A percentile compares a stretch with the other conserved stretches of the same genome.
Conservation (phyloP, 345 rosid genomes). For the Laguncularia racemosa region DNA sequence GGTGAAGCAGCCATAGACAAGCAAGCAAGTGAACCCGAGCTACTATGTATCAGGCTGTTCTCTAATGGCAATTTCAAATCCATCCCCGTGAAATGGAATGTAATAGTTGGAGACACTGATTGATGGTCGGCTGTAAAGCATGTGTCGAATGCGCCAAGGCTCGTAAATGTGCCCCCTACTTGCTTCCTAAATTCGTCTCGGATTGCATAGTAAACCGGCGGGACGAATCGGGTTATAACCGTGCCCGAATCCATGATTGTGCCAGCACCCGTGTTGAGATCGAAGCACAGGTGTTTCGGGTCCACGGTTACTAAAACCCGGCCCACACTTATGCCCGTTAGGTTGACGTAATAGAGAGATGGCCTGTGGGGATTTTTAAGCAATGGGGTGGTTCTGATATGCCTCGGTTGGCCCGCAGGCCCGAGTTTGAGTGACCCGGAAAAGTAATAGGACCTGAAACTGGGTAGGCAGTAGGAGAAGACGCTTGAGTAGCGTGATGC, state of each 20-base stretch:
- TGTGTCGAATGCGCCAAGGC: constrained; percentile 78
- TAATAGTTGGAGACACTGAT: constrained; percentile 37
- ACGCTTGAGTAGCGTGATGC: constrained; percentile 57
- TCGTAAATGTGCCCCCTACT: constrained; percentile 56
- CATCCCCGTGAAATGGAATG: constrained; percentile 52
- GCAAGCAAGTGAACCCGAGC: constrained; percentile 69
- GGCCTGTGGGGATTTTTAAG: constrained; percentile 66
- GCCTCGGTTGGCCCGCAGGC: constrained; percentile 55
- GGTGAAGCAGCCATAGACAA: constrained; percentile 75
- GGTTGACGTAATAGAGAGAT: constrained; percentile 74
- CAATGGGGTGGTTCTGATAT: constrained; percentile 59
- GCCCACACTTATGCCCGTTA: constrained; percentile 77
- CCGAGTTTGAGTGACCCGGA: constrained; percentile 84
- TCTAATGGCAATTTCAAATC: constrained; percentile 61
- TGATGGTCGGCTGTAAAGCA: constrained; percentile 51
- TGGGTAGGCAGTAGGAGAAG: constrained; percentile 82
- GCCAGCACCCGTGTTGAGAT: constrained; percentile 67
- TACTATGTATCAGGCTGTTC: constrained; percentile 78
- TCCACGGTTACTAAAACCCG: constrained; percentile 37
- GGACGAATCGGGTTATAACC: constrained; percentile 69
- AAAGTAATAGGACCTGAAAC: constrained; percentile 70
- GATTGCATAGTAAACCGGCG: constrained; percentile 48
- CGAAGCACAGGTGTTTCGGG: constrained; percentile 31
- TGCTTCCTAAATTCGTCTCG: constrained; percentile 77
- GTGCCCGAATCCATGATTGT: constrained; percentile 87